Percentiles rank a stretch among this genome's conserved stretches.
These are phyloP conservation scores for Plasmodium cynomolgi DNA, from an alignment of 169 alveolate species.

Conservation along the genomic window DNA sequence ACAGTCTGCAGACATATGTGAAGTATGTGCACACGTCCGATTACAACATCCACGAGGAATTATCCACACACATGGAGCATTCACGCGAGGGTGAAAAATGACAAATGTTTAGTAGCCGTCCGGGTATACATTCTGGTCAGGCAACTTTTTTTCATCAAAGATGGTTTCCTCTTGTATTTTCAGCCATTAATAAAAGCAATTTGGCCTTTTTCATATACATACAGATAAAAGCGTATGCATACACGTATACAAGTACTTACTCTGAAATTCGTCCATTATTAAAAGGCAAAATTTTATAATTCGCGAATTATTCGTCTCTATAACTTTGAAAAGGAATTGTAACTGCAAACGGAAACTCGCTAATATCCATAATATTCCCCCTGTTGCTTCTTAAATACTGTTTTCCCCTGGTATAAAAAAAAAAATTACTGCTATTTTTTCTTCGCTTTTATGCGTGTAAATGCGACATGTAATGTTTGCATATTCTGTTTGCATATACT, in stretches of 20 bases:
- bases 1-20: background rate
- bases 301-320: constrained; percentile 16
- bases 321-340: constrained; percentile 9
- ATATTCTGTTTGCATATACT: background rate
- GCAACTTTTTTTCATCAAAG: background rate
- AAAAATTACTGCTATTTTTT: background rate
- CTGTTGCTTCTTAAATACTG: background rate
- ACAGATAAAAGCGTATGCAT: background rate
- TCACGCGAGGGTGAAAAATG: background rate
- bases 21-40: background rate
- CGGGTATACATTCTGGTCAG: background rate
- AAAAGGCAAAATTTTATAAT: background rate
- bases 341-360: background rate
- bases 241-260: background rate
- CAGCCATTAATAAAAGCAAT: background rate
- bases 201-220: background rate
- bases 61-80: background rate
- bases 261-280: constrained; percentile 74
- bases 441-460: background rate
- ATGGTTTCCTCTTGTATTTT: background rate
- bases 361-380: constrained; percentile 60
- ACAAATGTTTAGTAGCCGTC: background rate
- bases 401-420: constrained; percentile 8
- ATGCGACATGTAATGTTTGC: background rate
- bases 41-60: background rate